Base-by-base conservation (phyloP, 306 rosid genomes). In the Cucurbita pepo region DNA sequence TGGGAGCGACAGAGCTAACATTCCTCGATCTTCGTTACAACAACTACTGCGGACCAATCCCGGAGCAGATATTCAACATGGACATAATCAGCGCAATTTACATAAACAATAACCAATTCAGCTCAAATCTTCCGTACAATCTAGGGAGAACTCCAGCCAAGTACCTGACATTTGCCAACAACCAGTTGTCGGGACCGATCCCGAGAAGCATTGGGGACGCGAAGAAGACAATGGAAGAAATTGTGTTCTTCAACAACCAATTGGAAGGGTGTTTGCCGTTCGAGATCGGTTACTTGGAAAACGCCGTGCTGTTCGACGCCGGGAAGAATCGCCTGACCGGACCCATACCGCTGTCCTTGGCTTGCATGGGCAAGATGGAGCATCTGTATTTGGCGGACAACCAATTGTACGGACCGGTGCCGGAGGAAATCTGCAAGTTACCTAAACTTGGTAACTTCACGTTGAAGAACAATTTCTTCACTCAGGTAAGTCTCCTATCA, bases 11-110 rank as follows among this genome's bases (percentile, higher is more conserved):
- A 1, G 5, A 43, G 0, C 70, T 93, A 5, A 81, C 92, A 3
- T 93, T 90, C 76, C 50, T 93, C 4, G 98, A 93, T 75, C 85
- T 93, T 69, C 82, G 98, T 67, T 93, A 83, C 76, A 93, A 93
- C 80, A 0, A 0, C 0, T 66, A 75, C 10, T 0, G 0, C 4
- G 97, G 94, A 0, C 2, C 77, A 1, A 16, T 93, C 50, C 91
- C 89, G 0, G 11, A 57, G 0, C 10, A 73, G 0, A 41, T 93
- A 25, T 90, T 90, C 59, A 0, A 8, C 0, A 57, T 50, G n/a
- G 83, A 79, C 0, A 81, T 93, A 0, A 88, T 87, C 38, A 91
- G 86, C 2, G 82, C 90, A n/a, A 89, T 90, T 77, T 88, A 88
- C 82, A 44, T 90, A 72, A 92, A 92, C 88, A 80, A 92, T 84